phyloP scores from a whole-genome alignment of 345 rosid genomes.

The Citrus unshiu region DNA sequence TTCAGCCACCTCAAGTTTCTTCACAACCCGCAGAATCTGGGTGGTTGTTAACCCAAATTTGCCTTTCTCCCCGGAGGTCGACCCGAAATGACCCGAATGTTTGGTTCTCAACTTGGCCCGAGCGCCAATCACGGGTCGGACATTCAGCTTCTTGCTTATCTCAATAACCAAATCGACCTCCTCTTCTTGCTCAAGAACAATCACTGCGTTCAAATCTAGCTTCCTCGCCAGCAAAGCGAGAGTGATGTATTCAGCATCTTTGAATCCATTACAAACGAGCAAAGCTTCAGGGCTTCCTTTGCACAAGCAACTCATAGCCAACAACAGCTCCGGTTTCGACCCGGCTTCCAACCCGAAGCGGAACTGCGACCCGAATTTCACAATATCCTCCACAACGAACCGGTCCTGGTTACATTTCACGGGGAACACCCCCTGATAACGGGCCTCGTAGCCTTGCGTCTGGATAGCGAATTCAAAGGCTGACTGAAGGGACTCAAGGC shows the following conservation, averaged over 20 bases:
- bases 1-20: constrained; percentile 49
- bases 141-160: constrained; percentile 53
- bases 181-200: constrained; percentile 91
- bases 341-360: constrained; percentile 95
- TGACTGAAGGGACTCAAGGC: constrained; percentile 72
- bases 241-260: constrained; percentile 76
- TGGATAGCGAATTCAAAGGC: constrained; percentile 72
- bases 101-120: constrained; percentile 88
- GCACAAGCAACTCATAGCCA: constrained; percentile 87
- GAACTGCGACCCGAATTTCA: constrained; percentile 61
- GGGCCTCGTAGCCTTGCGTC: constrained; percentile 53
- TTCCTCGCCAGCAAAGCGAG: constrained; percentile 73
- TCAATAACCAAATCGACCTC: constrained; percentile 77
- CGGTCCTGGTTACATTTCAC: constrained; percentile 97
- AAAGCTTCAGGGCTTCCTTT: constrained; percentile 68
- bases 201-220: constrained; percentile 65
- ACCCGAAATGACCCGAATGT: constrained; percentile 92
- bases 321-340: constrained; percentile 91
- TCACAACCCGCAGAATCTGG: constrained; percentile 75
- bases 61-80: constrained; percentile 98
- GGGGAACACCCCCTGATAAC: constrained; percentile 89
- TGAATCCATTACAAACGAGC: constrained; percentile 83
- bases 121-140: constrained; percentile 70
- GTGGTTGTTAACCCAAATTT: constrained; percentile 80
- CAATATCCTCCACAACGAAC: constrained; percentile 82